phyloP scores from a whole-genome alignment of 169 alveolate species.

The Cryptosporidium parvum region DNA sequence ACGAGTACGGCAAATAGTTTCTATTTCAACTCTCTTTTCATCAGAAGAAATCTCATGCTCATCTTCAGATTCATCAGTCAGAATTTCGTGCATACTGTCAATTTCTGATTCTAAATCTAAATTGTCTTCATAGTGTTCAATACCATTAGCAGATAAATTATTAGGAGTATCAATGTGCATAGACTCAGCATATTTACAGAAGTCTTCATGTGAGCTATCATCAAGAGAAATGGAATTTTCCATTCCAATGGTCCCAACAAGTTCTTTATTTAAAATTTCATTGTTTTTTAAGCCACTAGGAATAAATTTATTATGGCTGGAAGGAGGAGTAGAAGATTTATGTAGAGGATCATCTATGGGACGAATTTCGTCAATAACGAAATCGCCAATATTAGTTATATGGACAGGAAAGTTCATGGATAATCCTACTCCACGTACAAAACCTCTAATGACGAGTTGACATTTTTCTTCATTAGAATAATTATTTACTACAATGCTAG shows the following conservation, averaged over 20 bases:
- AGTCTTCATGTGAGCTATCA: slow-evolving; percentile 78
- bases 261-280: slow-evolving; percentile 5
- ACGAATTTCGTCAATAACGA: slow-evolving; percentile 78
- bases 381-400: slow-evolving; percentile 86
- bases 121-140: background rate
- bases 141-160: slow-evolving; percentile 79
- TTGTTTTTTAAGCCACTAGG: background rate
- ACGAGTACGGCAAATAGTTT: slow-evolving; percentile 74
- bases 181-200: slow-evolving; percentile 14
- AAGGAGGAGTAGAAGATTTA: background rate
- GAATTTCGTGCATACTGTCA: background rate
- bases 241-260: slow-evolving; percentile 59
- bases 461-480: slow-evolving; percentile 67
- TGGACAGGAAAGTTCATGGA: slow-evolving; percentile 82
- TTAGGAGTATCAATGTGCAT: slow-evolving; percentile 88
- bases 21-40: slow-evolving; percentile 27
- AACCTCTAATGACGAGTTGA: slow-evolving; percentile 81
- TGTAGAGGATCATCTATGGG: background rate
- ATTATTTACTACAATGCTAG: background rate
- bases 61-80: background rate
- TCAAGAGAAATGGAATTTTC: slow-evolving; percentile 78
- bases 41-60: slow-evolving; percentile 1
- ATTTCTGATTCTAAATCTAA: slow-evolving; percentile 1
- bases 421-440: slow-evolving; percentile 81
- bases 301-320: background rate